Evolutionary conservation across 352 stramenopile species (phyloP).

Genomic region (Pythium grandisporangium): DNA sequence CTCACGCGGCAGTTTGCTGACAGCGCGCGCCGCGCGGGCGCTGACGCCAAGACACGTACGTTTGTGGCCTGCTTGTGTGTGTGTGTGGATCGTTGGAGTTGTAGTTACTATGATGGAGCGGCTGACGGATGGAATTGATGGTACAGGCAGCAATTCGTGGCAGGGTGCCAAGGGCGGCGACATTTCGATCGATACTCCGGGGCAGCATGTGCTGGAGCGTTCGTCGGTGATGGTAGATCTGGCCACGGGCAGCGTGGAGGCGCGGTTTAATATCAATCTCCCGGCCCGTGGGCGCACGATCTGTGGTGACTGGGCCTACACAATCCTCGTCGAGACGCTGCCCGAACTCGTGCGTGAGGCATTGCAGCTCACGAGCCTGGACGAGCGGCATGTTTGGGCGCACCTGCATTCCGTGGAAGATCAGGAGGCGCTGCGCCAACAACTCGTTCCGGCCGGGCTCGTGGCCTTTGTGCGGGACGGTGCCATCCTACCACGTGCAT

Average conservation of each 20-base stretch:
- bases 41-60: conserved; percentile 47
- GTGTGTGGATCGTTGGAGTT: conserved; percentile 19
- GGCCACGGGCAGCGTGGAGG: conserved; percentile 78
- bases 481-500: conserved; percentile 86
- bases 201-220: conserved; percentile 92
- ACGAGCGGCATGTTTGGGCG: conserved; percentile 49
- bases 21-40: conserved; percentile 37
- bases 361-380: conserved; percentile 71
- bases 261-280: conserved; percentile 94
- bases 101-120: conserved; percentile 27
- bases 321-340: conserved; percentile 88
- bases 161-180: conserved; percentile 90
- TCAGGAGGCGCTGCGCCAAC: conserved; percentile 82
- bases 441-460: conserved; percentile 74
- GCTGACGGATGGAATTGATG: conserved; percentile 1
- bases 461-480: conserved; percentile 92
- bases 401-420: conserved; percentile 92
- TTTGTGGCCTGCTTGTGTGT: background rate
- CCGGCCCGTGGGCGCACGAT: conserved; percentile 91
- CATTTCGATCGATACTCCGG: conserved; percentile 89
- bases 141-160: conserved; percentile 53
- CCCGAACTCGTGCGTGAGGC: conserved; percentile 76
- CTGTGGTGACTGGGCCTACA: conserved; percentile 87
- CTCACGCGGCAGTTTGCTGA: conserved; percentile 80
- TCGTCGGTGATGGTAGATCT: conserved; percentile 82